Conservation (phyloP, 2,329 filamentous ascomycete species). For the Fusarium chuoi region DNA sequence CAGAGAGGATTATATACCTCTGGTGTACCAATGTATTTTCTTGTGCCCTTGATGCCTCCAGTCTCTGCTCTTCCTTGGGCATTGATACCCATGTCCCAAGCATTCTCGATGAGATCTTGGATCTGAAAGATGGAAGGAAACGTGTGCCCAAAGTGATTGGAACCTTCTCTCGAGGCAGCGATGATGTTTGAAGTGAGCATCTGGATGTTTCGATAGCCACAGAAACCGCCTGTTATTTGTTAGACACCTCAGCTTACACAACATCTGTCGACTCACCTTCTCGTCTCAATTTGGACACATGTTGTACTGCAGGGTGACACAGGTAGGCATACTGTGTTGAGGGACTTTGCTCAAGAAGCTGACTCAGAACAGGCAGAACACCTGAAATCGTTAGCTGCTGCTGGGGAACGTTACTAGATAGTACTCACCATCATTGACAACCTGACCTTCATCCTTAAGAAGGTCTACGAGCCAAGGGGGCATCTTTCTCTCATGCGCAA, state of each 20-base stretch:
- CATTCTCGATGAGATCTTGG: constrained; percentile 86
- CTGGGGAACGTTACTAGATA: neutral
- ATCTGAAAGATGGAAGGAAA: constrained; percentile 83
- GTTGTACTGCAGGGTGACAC: constrained; percentile 78
- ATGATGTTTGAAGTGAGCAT: constrained; percentile 86
- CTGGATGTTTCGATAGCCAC: constrained; percentile 94
- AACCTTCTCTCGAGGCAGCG: constrained; percentile 64
- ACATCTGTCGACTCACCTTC: constrained; percentile 65
- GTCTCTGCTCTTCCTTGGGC: constrained; percentile 79
- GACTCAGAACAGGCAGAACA: constrained; percentile 70
- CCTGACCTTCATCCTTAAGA: constrained; percentile 68
- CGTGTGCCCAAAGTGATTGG: constrained; percentile 66
- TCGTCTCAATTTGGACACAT: constrained; percentile 82
- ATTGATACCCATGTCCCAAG: constrained; percentile 90
- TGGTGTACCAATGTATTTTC: constrained; percentile 95
- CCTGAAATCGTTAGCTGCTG: constrained; percentile 48
- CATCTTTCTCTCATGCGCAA: constrained; percentile 80
- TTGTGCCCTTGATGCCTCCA: constrained; percentile 85
- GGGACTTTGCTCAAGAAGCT: constrained; percentile 71
- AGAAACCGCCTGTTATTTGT: constrained; percentile 76
- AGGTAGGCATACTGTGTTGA: constrained; percentile 77
- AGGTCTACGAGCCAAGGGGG: constrained; percentile 73
- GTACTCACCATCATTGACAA: constrained; percentile 61
- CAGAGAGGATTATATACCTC: constrained; percentile 66
- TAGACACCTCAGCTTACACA: neutral